Percentiles rank a stretch among this genome's conserved stretches.
Evolutionary conservation across 495 filamentous ascomycete species (phyloP).

Genomic region (Opeltia flavorubescens): DNA sequence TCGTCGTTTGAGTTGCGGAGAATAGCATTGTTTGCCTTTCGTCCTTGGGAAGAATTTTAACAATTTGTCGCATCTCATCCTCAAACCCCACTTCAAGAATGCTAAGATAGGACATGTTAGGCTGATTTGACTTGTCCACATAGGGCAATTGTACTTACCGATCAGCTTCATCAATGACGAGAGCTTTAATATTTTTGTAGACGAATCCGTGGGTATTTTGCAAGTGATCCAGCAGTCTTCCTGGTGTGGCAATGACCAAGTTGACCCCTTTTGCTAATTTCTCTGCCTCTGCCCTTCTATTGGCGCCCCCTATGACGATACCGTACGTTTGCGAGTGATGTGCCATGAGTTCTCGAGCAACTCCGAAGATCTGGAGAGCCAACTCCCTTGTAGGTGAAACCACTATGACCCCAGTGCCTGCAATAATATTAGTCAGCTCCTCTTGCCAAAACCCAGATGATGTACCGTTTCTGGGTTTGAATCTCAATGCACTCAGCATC

Average conservation of each 20-base stretch:
- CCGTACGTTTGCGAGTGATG: slow-evolving; percentile 86
- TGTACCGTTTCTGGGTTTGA: slow-evolving; percentile 64
- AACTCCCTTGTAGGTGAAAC: slow-evolving; percentile 83
- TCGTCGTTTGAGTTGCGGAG: slow-evolving; percentile 94
- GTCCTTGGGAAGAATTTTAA: slow-evolving; percentile 84
- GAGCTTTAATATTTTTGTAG: slow-evolving; percentile 79
- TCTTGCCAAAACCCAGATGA: no score
- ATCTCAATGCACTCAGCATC: slow-evolving; percentile 80
- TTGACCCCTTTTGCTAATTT: slow-evolving; percentile 93
- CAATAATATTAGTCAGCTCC: no score
- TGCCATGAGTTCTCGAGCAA: slow-evolving; percentile 80
- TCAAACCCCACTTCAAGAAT: slow-evolving; percentile 97
- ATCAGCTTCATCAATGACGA: slow-evolving; percentile 83
- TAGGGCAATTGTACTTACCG: slow-evolving; percentile 9
- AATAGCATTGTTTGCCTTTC: slow-evolving; percentile 94
- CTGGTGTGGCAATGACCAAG: slow-evolving; percentile 84
- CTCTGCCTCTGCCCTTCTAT: slow-evolving; percentile 79
- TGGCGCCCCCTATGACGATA: slow-evolving; percentile 92
- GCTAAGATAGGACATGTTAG: slow-evolving; percentile 15
- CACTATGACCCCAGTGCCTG: slow-evolving; percentile 71
- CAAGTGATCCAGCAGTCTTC: slow-evolving; percentile 82
- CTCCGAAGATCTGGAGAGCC: slow-evolving; percentile 90
- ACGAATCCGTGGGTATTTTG: slow-evolving; percentile 87
- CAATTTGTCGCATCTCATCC: slow-evolving; percentile 77
- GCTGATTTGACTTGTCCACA: slow-evolving; percentile 58